A percentile compares a stretch with the other conserved stretches of the same genome.
Evolutionary conservation across 768 basidiomycete genomes (phyloP).

Genomic region (Pisolithus microcarpus): DNA sequence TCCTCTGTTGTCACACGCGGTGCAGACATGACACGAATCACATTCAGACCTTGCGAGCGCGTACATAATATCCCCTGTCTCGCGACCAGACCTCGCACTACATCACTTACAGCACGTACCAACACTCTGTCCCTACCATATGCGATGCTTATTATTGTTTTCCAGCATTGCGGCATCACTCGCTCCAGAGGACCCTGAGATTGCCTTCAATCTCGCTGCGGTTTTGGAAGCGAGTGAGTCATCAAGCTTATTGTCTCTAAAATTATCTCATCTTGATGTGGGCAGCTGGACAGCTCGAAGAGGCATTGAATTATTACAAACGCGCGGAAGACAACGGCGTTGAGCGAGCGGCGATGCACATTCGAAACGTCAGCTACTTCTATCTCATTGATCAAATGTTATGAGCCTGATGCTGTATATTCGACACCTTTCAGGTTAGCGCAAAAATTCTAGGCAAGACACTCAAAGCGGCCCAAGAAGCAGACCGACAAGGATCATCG

Average conservation of each 20-base stretch:
- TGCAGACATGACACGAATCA: constrained; percentile 13
- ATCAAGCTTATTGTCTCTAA: constrained; percentile 30
- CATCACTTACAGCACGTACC: constrained; percentile 68
- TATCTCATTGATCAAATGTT: constrained; percentile 12
- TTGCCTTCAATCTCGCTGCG: constrained; percentile 86
- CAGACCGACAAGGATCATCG: constrained; percentile 27
- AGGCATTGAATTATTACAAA: constrained; percentile 76
- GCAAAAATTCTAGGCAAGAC: constrained; percentile 70
- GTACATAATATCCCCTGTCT: constrained; percentile 73
- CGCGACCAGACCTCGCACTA: constrained; percentile 79
- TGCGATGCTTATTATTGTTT: constrained; percentile 27
- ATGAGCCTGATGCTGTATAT: constrained; percentile 1
- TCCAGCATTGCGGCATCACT: constrained; percentile 74
- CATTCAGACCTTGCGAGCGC: constrained; percentile 76
- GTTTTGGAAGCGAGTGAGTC: constrained; percentile 82
- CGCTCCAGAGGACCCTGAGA: constrained; percentile 84
- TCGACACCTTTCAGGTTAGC: constrained; percentile 48
- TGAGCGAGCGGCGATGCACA: constrained; percentile 74
- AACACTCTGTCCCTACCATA: constrained; percentile 21
- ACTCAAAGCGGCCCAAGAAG: constrained; percentile 41
- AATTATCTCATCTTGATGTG: constrained; percentile 23
- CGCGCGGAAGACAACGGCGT: constrained; percentile 71
- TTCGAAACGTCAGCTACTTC: constrained; percentile 59
- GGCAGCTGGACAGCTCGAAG: constrained; percentile 70
- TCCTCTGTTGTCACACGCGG: constrained; percentile 10